phyloP scores from a whole-genome alignment of 1,284 basidiomycete genomes.

The Moesziomyces aphidis region DNA sequence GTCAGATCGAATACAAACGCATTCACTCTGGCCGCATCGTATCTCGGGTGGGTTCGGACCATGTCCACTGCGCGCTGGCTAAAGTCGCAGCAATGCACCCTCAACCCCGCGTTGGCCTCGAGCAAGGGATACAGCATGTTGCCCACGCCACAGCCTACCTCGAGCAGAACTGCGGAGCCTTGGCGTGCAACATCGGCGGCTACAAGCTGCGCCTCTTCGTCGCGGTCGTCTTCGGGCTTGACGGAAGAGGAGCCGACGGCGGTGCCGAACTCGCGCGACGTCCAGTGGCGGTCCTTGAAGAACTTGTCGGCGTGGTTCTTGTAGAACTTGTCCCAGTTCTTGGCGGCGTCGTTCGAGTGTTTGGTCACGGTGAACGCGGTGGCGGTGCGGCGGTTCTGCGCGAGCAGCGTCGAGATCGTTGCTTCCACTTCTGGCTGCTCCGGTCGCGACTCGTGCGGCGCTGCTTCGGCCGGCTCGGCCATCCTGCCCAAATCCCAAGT shows the following conservation, averaged over 20 bases:
- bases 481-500: background rate
- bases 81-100: constrained; percentile 66
- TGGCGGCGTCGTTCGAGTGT: constrained; percentile 55
- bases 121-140: constrained; percentile 65
- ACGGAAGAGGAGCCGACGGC: constrained; percentile 9
- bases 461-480: background rate
- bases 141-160: constrained; percentile 67
- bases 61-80: constrained; percentile 62
- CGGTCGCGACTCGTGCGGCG: constrained; percentile 20
- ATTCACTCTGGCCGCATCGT: constrained; percentile 55
- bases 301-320: constrained; percentile 65
- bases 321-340: constrained; percentile 68
- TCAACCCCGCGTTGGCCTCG: constrained; percentile 41
- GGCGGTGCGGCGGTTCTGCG: constrained; percentile 53
- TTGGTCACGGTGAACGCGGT: constrained; percentile 55
- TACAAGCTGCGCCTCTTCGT: constrained; percentile 27
- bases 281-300: constrained; percentile 69
- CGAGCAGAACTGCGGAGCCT: constrained; percentile 49
- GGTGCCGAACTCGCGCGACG: constrained; percentile 60
- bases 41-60: constrained; percentile 57
- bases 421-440: constrained; percentile 23
- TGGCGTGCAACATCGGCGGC: background rate
- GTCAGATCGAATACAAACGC: constrained; percentile 68
- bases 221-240: constrained; percentile 29
- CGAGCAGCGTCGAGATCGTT: constrained; percentile 24